A percentile compares a stretch with the other conserved stretches of the same genome.
Evolutionary conservation across 2,329 filamentous ascomycete species (phyloP).

Genomic region (Macrophomina tecta): DNA sequence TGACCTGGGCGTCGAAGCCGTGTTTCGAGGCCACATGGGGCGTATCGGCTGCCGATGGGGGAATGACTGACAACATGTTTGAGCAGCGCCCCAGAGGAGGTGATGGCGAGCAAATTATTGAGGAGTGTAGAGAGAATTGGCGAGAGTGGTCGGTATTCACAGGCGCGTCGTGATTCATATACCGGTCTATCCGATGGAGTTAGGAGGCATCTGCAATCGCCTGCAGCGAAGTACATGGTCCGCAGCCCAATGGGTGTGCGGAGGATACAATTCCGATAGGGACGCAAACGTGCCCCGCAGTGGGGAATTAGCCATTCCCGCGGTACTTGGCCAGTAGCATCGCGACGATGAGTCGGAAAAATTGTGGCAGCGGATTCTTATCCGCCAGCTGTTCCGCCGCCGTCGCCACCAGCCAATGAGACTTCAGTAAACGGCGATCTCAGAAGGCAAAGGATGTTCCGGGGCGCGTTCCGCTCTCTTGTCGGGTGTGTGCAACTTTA

Average conservation of each 20-base stretch:
- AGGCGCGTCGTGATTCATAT: constrained; percentile 17
- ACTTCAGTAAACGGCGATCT: neutral
- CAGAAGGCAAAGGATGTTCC: neutral
- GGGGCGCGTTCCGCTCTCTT: too few relatives aligned
- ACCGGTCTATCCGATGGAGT: neutral
- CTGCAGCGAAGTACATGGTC: neutral
- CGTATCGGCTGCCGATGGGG: constrained; percentile 9
- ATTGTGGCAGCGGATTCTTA: neutral
- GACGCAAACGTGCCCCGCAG: neutral
- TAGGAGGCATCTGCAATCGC: neutral
- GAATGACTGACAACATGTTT: constrained; percentile 15
- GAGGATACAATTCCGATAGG: constrained; percentile 2
- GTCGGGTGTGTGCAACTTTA: too few relatives aligned
- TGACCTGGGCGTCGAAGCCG: constrained; percentile 6
- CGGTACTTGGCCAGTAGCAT: neutral
- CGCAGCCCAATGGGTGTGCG: neutral
- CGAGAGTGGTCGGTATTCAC: neutral
- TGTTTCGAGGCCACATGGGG: constrained; percentile 3
- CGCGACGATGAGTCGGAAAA: neutral
- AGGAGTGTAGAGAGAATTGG: neutral
- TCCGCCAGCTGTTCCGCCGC: constrained; percentile 1
- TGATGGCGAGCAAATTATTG: neutral
- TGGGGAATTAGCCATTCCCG: constrained; percentile 2
- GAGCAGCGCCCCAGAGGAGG: too few relatives aligned
- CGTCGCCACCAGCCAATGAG: neutral